phyloP scores from a whole-genome alignment of 2,329 filamentous ascomycete genomes.

The Fusarium phyllophilum region DNA sequence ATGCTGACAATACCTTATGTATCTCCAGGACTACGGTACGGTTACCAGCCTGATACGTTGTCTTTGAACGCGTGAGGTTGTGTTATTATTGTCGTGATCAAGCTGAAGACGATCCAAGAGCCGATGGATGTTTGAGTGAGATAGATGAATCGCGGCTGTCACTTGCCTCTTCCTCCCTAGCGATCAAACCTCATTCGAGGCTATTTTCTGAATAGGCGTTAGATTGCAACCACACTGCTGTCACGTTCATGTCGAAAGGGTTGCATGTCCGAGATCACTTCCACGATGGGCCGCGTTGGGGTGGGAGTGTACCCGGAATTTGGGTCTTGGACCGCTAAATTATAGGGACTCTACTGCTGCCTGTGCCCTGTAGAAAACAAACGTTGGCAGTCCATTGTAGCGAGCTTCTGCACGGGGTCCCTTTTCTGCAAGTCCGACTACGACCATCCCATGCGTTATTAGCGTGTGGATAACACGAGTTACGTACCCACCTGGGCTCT shows the following conservation, averaged over 20 bases:
- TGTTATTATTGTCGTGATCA: slow-evolving; percentile 14
- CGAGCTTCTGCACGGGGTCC: neutral
- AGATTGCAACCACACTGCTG: slow-evolving; percentile 20
- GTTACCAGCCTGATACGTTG: slow-evolving; percentile 25
- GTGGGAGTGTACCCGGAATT: neutral
- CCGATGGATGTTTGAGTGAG: neutral
- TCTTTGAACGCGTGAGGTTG: slow-evolving; percentile 5
- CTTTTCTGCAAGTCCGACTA: slow-evolving; percentile 3
- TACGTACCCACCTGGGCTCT: slow-evolving; percentile 28
- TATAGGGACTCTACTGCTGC: slow-evolving; percentile 16
- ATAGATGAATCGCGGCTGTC: neutral
- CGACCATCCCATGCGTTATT: slow-evolving; percentile 30
- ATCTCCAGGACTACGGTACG: slow-evolving; percentile 26
- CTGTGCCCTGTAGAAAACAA: neutral
- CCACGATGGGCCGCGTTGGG: neutral
- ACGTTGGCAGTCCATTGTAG: neutral
- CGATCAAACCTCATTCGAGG: slow-evolving; percentile 7
- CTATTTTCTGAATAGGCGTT: slow-evolving; percentile 18
- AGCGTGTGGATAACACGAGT: slow-evolving; percentile 19
- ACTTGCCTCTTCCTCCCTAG: slow-evolving; percentile 6
- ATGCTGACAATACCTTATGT: slow-evolving; percentile 30
- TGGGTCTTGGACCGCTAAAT: neutral
- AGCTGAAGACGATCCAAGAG: slow-evolving; percentile 4
- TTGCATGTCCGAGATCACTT: slow-evolving; percentile 24
- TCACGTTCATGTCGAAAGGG: slow-evolving; percentile 32